Evolutionary conservation across 2,329 filamentous ascomycete species (phyloP).

Genomic region (Nannizziopsis arthrosporioides): DNA sequence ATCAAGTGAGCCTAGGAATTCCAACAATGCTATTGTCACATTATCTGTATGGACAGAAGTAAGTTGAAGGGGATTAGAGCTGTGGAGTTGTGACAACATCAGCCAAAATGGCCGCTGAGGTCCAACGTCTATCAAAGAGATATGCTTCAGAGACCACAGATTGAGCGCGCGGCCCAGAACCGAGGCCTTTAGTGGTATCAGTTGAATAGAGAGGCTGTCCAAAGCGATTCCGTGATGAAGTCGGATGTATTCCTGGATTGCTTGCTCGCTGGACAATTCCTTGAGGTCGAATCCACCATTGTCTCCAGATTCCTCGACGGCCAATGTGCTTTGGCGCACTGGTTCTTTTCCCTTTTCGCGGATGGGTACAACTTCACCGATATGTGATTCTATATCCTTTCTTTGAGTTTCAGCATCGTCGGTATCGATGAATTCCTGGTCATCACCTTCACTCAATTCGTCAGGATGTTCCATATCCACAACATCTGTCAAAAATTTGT

Average conservation of each 20-base stretch:
- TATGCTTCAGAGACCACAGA: conserved; percentile 42
- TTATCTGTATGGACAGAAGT: conserved; percentile 53
- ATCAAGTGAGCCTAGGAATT: conserved; percentile 44
- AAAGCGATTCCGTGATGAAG: conserved; percentile 48
- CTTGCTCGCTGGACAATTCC: conserved; percentile 3
- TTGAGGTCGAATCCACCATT: not conserved
- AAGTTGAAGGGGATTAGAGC: conserved; percentile 40
- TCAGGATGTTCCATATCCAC: conserved; percentile 27
- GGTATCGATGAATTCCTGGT: conserved; percentile 19
- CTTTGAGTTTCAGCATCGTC: conserved; percentile 2
- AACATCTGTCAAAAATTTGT: conserved; percentile 14
- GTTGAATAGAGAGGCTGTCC: conserved; percentile 44
- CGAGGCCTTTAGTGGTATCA: conserved; percentile 50
- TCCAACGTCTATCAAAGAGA: conserved; percentile 54
- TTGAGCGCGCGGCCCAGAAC: conserved; percentile 48
- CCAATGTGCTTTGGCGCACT: not conserved
- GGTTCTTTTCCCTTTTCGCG: conserved; percentile 7
- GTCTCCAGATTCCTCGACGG: not conserved
- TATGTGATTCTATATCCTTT: not conserved
- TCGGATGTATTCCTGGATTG: conserved; percentile 42
- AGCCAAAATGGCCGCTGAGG: conserved; percentile 51
- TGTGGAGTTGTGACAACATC: conserved; percentile 45
- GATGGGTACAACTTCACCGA: not conserved
- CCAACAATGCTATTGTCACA: conserved; percentile 36
- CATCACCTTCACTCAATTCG: conserved; percentile 21